Conservation (phyloP, 2,329 filamentous ascomycete genomes). For the Aulographum hederae region DNA sequence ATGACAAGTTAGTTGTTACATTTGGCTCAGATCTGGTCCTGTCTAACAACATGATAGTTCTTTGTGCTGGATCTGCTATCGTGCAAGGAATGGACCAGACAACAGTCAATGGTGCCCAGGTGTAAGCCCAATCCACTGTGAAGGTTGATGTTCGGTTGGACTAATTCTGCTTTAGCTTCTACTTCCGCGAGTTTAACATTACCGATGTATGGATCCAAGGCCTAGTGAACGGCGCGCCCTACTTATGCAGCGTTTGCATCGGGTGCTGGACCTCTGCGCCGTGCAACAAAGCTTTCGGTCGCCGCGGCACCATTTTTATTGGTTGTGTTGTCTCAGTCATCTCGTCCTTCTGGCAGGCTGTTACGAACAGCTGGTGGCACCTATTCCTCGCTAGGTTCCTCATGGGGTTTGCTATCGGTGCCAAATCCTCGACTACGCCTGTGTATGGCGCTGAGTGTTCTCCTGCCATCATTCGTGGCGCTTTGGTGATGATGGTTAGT, state of each 20-base stretch:
- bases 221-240: slow-evolving; percentile 25
- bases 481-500: slow-evolving; percentile 27
- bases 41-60: slow-evolving; percentile 30
- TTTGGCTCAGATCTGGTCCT: slow-evolving; percentile 5
- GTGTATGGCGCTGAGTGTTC: slow-evolving; percentile 27
- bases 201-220: slow-evolving; percentile 20
- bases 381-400: slow-evolving; percentile 22
- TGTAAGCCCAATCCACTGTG: too few relatives aligned
- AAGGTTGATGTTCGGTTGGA: neutral
- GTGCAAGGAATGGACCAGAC: slow-evolving; percentile 36
- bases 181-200: slow-evolving; percentile 9
- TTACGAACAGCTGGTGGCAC: slow-evolving; percentile 19
- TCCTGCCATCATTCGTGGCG: slow-evolving; percentile 29
- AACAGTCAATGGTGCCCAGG: slow-evolving; percentile 27
- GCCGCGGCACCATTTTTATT: slow-evolving; percentile 13
- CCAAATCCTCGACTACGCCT: slow-evolving; percentile 14
- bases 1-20: too few relatives aligned
- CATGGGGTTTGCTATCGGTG: slow-evolving; percentile 20
- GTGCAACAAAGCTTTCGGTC: slow-evolving; percentile 11
- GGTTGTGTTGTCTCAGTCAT: slow-evolving; percentile 12
- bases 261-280: slow-evolving; percentile 20
- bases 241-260: slow-evolving; percentile 24
- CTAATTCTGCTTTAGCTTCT: neutral
- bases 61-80: slow-evolving; percentile 30
- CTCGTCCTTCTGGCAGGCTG: slow-evolving; percentile 16